Conservation (phyloP, 495 filamentous ascomycete genomes). For the Penicillium antarcticum region DNA sequence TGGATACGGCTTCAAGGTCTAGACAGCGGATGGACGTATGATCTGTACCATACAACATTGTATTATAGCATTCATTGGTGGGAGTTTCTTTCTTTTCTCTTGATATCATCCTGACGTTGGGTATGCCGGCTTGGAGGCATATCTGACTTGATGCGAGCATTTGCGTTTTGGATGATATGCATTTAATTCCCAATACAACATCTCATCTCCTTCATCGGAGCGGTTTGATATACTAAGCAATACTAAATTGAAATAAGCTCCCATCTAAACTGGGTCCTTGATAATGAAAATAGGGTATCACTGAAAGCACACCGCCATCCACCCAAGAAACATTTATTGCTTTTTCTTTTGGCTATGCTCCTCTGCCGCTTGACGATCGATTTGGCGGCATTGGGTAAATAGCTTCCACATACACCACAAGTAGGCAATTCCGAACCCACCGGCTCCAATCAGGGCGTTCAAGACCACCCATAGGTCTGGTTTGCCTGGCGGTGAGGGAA, state of each 20-base stretch:
- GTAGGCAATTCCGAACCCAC: conserved; percentile 82
- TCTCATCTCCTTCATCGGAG: conserved; percentile 16
- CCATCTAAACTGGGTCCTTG: background rate
- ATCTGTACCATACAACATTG: conserved; percentile 14
- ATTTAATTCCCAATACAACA: conserved; percentile 3
- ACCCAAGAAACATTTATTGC: conserved; percentile 25
- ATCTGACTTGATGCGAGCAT: background rate
- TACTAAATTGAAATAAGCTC: background rate
- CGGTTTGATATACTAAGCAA: background rate
- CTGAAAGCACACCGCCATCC: conserved; percentile 11
- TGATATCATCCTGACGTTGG: conserved; percentile 3
- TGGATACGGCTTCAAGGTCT: conserved; percentile 85
- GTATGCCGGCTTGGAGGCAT: background rate
- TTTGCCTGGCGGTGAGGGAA: conserved; percentile 65
- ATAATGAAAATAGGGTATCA: conserved; percentile 31
- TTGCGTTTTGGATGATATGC: background rate
- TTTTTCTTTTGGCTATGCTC: conserved; percentile 39
- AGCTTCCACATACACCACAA: conserved; percentile 82
- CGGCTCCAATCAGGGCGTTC: conserved; percentile 81
- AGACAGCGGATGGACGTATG: conserved; percentile 7
- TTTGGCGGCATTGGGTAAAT: conserved; percentile 52
- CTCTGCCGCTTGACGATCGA: conserved; percentile 21
- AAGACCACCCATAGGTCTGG: conserved; percentile 92
- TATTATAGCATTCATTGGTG: conserved; percentile 24
- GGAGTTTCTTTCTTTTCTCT: conserved; percentile 20